A percentile compares a stretch with the other conserved stretches of the same genome.
These are phyloP conservation scores for Lactifluus volemus DNA, from an alignment of 768 basidiomycete genomes.

Conservation along the genomic window DNA sequence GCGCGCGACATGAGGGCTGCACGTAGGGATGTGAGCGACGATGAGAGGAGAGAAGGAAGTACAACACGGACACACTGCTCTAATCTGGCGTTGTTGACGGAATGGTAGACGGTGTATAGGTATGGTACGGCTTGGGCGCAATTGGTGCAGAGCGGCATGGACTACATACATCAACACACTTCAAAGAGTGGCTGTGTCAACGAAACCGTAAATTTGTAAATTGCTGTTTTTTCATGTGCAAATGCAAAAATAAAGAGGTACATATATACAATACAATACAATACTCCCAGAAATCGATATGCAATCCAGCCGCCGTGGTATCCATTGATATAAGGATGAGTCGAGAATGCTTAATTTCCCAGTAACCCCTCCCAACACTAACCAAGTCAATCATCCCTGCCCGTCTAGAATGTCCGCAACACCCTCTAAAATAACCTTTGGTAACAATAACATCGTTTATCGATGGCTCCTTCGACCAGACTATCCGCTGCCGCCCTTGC, in stretches of 20 bases:
- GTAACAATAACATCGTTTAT: constrained; percentile 54
- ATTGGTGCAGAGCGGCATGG: constrained; percentile 74
- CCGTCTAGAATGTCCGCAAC: constrained; percentile 40
- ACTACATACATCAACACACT: not conserved
- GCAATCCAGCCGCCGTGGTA: not conserved
- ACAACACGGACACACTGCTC: constrained; percentile 67
- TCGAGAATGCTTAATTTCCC: not conserved
- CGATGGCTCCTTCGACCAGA: constrained; percentile 37
- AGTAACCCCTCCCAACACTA: not conserved
- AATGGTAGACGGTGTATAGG: constrained; percentile 77
- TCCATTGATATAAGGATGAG: not conserved
- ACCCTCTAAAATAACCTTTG: constrained; percentile 74
- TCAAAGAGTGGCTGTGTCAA: not conserved
- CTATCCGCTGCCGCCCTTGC: constrained; percentile 21
- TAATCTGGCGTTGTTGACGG: constrained; percentile 66
- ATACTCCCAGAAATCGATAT: not conserved
- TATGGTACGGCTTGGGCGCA: constrained; percentile 58
- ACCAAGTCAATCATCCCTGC: not conserved
- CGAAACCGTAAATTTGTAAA: too few species aligned
- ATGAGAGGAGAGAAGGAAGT: not conserved
- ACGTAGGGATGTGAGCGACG: not conserved
- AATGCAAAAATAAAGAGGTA: not conserved
- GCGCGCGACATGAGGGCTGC: constrained; percentile 52
- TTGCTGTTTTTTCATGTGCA: not conserved
- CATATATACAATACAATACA: constrained; percentile 1